Conservation (phyloP, 2,329 filamentous ascomycete genomes). For the Mollisia scopiformis region DNA sequence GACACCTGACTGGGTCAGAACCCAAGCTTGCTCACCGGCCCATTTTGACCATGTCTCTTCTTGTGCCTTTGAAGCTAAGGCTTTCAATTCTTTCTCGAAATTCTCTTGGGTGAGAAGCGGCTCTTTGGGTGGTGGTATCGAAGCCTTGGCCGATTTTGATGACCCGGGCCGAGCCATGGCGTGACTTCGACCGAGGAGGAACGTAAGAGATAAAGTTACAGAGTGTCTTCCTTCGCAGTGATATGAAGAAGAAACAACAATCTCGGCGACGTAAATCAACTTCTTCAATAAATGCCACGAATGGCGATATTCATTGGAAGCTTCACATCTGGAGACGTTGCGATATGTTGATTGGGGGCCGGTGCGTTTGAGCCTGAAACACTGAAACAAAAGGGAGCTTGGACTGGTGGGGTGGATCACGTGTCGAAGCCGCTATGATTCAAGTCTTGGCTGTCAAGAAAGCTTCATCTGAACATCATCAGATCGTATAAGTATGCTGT, state of each 20-base stretch:
- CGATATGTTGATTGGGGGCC: conserved; percentile 18
- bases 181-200: background rate
- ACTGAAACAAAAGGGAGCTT: conserved; percentile 6
- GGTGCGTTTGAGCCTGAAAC: conserved; percentile 29
- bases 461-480: background rate
- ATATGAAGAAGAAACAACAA: conserved; percentile 1
- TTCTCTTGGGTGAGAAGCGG: conserved; percentile 37
- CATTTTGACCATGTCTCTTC: conserved; percentile 37
- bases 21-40: conserved; percentile 30
- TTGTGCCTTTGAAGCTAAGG: conserved; percentile 35
- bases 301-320: conserved; percentile 1
- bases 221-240: too few species aligned
- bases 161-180: conserved; percentile 22
- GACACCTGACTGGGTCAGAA: conserved; percentile 40
- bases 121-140: conserved; percentile 13
- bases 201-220: background rate
- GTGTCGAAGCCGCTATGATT: background rate
- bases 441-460: background rate
- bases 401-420: background rate
- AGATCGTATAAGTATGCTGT: background rate
- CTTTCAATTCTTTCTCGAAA: conserved; percentile 39
- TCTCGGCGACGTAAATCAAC: too few species aligned
- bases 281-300: too few species aligned
- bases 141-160: conserved; percentile 18
- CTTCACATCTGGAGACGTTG: conserved; percentile 20